Conservation (phyloP, 2,329 filamentous ascomycete species). For the Colletotrichum spinosum region DNA sequence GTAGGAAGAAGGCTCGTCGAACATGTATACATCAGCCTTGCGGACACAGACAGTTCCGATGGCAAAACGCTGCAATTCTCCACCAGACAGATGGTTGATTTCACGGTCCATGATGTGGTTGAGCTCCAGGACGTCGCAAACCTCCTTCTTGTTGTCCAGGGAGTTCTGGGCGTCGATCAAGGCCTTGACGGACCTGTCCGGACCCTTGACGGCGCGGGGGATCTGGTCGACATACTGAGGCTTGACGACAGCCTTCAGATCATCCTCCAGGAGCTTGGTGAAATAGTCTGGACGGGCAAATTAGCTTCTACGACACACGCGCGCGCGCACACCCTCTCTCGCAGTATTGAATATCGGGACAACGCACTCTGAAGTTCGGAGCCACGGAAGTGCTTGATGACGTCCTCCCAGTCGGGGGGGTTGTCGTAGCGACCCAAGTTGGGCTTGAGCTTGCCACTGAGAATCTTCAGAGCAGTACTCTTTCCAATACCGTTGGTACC, state of each 20-base stretch:
- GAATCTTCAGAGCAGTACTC: slow-evolving; percentile 99
- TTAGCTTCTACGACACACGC: background rate
- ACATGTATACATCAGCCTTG: slow-evolving; percentile 99
- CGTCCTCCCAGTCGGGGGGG: slow-evolving; percentile 98
- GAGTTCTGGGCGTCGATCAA: slow-evolving; percentile 82
- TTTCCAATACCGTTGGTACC: slow-evolving; percentile 99
- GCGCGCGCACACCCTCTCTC: no score
- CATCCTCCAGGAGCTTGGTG: slow-evolving; percentile 96
- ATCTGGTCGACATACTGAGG: slow-evolving; percentile 99
- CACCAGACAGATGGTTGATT: slow-evolving; percentile 90
- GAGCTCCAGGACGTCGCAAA: slow-evolving; percentile 86
- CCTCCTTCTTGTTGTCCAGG: slow-evolving; percentile 83
- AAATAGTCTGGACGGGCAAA: slow-evolving; percentile 78
- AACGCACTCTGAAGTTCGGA: slow-evolving; percentile 93
- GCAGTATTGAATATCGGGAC: background rate
- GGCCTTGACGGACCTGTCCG: slow-evolving; percentile 81
- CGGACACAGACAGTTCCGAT: slow-evolving; percentile 97
- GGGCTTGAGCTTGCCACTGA: slow-evolving; percentile 98
- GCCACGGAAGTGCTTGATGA: slow-evolving; percentile 97
- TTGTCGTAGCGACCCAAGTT: slow-evolving; percentile 96
- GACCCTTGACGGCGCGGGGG: slow-evolving; percentile 87
- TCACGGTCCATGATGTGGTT: slow-evolving; percentile 93
- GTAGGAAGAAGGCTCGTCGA: slow-evolving; percentile 98
- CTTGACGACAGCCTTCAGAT: slow-evolving; percentile 98
- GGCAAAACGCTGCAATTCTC: slow-evolving; percentile 97